Conservation (phyloP, 345 rosid species). For the Eucalyptus camaldulensis region DNA sequence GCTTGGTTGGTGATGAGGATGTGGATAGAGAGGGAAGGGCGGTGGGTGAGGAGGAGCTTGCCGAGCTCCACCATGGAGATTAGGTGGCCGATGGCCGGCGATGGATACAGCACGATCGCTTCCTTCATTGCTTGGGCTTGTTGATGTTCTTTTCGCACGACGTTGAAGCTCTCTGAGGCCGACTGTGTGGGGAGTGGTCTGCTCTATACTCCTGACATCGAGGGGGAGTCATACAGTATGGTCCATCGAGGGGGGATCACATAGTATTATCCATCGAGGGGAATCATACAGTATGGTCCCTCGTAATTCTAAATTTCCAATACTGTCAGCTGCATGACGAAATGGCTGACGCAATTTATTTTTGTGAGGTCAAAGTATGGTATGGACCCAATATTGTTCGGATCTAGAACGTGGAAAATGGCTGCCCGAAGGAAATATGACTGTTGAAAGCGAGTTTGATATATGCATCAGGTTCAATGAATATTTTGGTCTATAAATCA, state of each 20-base stretch:
- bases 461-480: neutral
- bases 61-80: conserved; percentile 66
- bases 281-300: neutral
- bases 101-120: conserved; percentile 49
- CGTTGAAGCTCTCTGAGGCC: neutral
- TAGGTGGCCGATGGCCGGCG: conserved; percentile 59
- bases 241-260: neutral
- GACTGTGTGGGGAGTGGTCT: neutral
- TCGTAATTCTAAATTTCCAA: neutral
- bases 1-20: conserved; percentile 31
- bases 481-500: neutral
- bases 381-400: neutral
- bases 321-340: neutral
- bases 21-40: conserved; percentile 40
- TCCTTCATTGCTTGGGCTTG: conserved; percentile 2
- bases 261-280: neutral
- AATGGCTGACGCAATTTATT: neutral
- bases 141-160: neutral
- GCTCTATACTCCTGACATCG: neutral
- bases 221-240: neutral
- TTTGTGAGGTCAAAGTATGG: neutral
- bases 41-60: conserved; percentile 27
- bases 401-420: neutral
- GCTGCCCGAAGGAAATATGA: neutral
- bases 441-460: neutral